Evolutionary conservation across 2,329 filamentous ascomycete species (phyloP).

Genomic region (Penicillium concentricum): DNA sequence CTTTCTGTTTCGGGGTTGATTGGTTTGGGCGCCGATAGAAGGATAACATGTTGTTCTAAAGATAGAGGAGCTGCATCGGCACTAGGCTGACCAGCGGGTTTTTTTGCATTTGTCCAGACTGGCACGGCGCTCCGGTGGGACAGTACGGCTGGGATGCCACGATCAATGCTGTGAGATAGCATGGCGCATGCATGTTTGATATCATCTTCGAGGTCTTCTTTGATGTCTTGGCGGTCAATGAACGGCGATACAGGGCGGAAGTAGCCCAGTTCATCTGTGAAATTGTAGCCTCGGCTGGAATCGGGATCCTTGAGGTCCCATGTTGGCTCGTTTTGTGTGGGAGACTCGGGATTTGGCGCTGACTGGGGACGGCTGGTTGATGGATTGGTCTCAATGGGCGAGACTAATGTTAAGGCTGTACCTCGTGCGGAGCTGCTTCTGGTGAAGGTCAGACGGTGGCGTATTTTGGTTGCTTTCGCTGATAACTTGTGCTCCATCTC

Average conservation of each 20-base stretch:
- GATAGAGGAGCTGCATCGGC: background rate
- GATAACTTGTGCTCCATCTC: conserved; percentile 25
- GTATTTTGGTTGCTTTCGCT: conserved; percentile 20
- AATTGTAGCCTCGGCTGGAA: conserved; percentile 30
- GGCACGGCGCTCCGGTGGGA: conserved; percentile 1
- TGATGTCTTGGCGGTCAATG: conserved; percentile 35
- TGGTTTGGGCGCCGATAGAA: conserved; percentile 8
- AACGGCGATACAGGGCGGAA: conserved; percentile 33
- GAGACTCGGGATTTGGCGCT: conserved; percentile 15
- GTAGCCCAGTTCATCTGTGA: conserved; percentile 35
- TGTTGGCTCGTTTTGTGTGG: background rate
- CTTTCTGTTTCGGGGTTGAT: background rate
- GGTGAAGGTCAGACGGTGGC: conserved; percentile 20
- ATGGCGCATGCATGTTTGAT: conserved; percentile 37
- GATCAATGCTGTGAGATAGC: conserved; percentile 33
- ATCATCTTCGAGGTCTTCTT: conserved; percentile 34
- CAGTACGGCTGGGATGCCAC: conserved; percentile 20
- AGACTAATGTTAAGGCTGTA: conserved; percentile 11
- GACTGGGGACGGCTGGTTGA: conserved; percentile 18
- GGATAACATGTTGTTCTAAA: conserved; percentile 2
- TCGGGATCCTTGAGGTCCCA: conserved; percentile 17
- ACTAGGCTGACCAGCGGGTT: background rate
- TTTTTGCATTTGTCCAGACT: background rate
- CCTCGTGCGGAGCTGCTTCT: conserved; percentile 7
- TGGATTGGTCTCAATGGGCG: conserved; percentile 1